Conservation (phyloP, 2,329 filamentous ascomycete species). For the Scedosporium apiospermum region DNA sequence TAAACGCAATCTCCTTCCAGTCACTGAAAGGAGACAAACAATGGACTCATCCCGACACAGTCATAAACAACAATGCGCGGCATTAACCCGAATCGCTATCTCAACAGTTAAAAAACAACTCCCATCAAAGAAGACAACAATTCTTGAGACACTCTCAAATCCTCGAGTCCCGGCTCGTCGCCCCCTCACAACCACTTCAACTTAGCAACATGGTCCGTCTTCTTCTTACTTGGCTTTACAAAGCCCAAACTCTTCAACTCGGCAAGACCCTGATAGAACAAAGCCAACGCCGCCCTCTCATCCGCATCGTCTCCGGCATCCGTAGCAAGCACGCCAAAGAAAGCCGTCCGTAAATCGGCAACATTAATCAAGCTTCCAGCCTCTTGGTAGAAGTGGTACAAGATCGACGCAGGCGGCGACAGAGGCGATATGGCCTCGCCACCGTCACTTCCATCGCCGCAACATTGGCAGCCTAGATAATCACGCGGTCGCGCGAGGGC, state of each 20-base stretch:
- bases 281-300: slow-evolving; percentile 52
- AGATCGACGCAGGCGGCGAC: slow-evolving; percentile 59
- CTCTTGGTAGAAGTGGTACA: slow-evolving; percentile 74
- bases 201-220: slow-evolving; percentile 86
- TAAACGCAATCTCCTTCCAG: too few relatives aligned
- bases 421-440: slow-evolving; percentile 21
- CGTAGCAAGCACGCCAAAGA: slow-evolving; percentile 49
- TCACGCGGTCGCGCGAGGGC: slow-evolving; percentile 65
- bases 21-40: too few relatives aligned
- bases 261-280: slow-evolving; percentile 78
- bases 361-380: slow-evolving; percentile 69
- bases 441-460: slow-evolving; percentile 19
- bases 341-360: slow-evolving; percentile 71
- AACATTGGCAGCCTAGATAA: slow-evolving; percentile 67
- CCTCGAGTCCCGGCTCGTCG: neutral
- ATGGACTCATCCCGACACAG: too few relatives aligned
- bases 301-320: slow-evolving; percentile 17
- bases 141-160: neutral
- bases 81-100: too few relatives aligned
- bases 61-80: too few relatives aligned
- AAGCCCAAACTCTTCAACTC: slow-evolving; percentile 81
- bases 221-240: slow-evolving; percentile 82
- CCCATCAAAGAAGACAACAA: neutral
- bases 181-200: slow-evolving; percentile 61
- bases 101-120: too few relatives aligned